A percentile compares a stretch with the other conserved stretches of the same genome.
Conservation (phyloP, 2,329 filamentous ascomycete genomes). For the Chaetomiaceae sp. region DNA sequence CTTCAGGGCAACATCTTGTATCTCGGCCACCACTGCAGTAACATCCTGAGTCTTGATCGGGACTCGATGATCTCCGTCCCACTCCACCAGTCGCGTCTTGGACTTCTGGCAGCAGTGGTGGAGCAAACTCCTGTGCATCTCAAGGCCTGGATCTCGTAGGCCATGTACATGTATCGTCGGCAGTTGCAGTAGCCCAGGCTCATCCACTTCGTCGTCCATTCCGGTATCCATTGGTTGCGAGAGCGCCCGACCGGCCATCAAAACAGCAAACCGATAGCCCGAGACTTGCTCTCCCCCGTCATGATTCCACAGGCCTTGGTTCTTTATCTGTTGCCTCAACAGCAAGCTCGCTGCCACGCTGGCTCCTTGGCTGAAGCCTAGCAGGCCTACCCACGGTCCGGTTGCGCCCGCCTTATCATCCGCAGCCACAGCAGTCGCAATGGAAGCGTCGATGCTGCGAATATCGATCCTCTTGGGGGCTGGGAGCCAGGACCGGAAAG, state of each 20-base stretch:
- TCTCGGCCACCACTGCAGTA: too few species aligned
- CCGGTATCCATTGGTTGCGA: too few species aligned
- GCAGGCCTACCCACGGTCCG: constrained; percentile 55
- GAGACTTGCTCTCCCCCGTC: too few species aligned
- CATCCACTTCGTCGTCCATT: too few species aligned
- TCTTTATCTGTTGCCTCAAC: constrained; percentile 51
- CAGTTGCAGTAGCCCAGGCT: constrained; percentile 48
- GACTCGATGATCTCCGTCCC: constrained; percentile 68
- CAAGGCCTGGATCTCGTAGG: constrained; percentile 53
- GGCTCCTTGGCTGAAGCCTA: constrained; percentile 66
- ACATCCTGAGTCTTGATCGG: too few species aligned
- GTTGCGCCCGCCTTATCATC: constrained; percentile 51
- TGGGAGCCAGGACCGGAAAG: constrained; percentile 49
- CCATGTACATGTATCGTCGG: constrained; percentile 69
- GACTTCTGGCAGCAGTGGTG: constrained; percentile 55
- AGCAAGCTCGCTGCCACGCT: constrained; percentile 58
- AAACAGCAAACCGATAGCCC: too few species aligned
- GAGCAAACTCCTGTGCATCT: constrained; percentile 53
- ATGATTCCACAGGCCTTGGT: too few species aligned
- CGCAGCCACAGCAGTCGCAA: constrained; percentile 45
- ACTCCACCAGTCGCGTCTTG: constrained; percentile 58
- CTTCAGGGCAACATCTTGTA: too few species aligned
- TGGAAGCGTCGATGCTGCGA: constrained; percentile 28
- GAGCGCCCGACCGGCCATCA: too few species aligned
- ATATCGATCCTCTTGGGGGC: too few species aligned